A percentile compares a stretch with the other conserved stretches of the same genome.
Conservation (phyloP, 2,329 filamentous ascomycete species). For the Fusarium brachygibbosum region DNA sequence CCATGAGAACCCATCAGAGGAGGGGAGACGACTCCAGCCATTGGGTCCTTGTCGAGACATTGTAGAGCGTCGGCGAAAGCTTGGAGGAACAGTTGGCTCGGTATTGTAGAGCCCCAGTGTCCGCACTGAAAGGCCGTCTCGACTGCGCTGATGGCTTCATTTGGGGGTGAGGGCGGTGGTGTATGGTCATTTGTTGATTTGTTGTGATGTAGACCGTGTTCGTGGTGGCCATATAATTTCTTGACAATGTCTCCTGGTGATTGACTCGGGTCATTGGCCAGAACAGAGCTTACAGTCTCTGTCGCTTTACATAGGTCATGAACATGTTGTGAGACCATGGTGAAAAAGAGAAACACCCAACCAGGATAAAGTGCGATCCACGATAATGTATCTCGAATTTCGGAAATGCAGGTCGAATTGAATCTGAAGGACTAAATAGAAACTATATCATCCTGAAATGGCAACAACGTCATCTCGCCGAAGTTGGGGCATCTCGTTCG, state of each 20-base stretch:
- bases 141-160: conserved; percentile 55
- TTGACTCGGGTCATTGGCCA: conserved; percentile 67
- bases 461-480: conserved; percentile 10
- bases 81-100: conserved; percentile 76
- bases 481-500: background rate
- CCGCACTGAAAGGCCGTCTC: conserved; percentile 71
- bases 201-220: conserved; percentile 23
- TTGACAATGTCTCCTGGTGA: conserved; percentile 68
- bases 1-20: conserved; percentile 68
- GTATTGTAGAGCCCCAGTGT: conserved; percentile 73
- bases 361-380: background rate
- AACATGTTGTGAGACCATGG: conserved; percentile 55
- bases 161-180: conserved; percentile 32
- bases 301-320: conserved; percentile 65
- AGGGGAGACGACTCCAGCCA: conserved; percentile 65
- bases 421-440: background rate
- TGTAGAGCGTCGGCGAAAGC: conserved; percentile 75
- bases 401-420: no score
- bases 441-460: background rate
- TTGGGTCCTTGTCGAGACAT: conserved; percentile 65
- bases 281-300: conserved; percentile 69
- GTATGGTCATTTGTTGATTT: conserved; percentile 14
- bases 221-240: conserved; percentile 62
- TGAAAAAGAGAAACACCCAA: background rate
- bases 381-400: no score